Base-by-base conservation (phyloP, 139 green algal species). In the Chlorella sorokiniana region DNA sequence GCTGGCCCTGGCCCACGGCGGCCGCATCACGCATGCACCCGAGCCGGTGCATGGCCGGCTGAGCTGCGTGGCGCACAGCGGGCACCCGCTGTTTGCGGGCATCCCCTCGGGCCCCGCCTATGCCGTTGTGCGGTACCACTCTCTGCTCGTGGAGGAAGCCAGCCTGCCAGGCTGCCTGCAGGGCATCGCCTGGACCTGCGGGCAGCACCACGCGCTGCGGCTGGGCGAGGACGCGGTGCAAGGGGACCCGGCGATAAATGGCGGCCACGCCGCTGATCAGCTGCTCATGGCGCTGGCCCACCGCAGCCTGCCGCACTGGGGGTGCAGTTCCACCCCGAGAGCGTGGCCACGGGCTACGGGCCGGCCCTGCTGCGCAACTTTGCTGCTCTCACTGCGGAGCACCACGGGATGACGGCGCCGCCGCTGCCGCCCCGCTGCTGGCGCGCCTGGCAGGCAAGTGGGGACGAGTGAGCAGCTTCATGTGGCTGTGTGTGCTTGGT, bases 291-390 rank as follows among this genome's bases (percentile, higher is more conserved):
- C 68, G 16, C 29, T 99, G 11, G 85, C 83, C 6, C 94, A 98
- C 84, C 82, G 42, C 63, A 54, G 23, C 4, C 85, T 89, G 63
- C 96, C 96, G 25, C 92, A 96, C 79, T 96, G 90, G 67, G 96
- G 0, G 93, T 98, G 82, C 96, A 99, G 90, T 99, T 98, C 84
- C 96, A 99, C 78, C 96, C 96, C 1, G 96, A 99, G 86, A 96
- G 89, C 59, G 81, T 99, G 4, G 93, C 83, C 48, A 98, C 95
- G 0, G 38, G 45, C 8, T 95, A 91, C 79, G 96, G 96, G 7
- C 54, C 88, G 38, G 76, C 75, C 22, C 83, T 99, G 37, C 75
- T 98, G 42, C 54, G 51, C 20, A 99, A 99, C 88, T 99, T 99
- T 83, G 59, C 74, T 6, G 80, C 91, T 65, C 62, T 99, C 29